Conservation (phyloP, 352 stramenopile genomes). For the Pythium biforme region DNA sequence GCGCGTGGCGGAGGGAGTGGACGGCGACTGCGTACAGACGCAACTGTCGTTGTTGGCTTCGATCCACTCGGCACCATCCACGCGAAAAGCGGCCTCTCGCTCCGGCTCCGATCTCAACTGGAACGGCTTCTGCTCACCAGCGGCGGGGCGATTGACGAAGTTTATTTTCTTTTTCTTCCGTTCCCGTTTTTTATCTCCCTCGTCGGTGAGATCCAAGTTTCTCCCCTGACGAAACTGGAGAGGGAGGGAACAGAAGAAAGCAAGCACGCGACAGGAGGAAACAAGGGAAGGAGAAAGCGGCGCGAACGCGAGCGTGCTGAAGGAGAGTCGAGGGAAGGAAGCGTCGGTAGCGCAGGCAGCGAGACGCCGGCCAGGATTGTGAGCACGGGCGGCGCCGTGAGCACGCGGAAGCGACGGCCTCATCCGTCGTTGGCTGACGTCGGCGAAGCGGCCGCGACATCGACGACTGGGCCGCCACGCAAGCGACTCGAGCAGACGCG, state of each 20-base stretch:
- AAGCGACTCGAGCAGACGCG: neutral
- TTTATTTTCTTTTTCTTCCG: conserved; percentile 9
- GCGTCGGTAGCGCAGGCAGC: neutral
- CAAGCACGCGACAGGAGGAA: neutral
- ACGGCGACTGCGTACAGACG: neutral
- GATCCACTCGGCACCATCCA: neutral
- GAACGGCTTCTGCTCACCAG: neutral
- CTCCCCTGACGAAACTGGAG: neutral
- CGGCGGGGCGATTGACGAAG: conserved; percentile 1
- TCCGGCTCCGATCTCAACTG: neutral
- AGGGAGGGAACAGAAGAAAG: neutral
- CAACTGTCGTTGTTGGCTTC: neutral
- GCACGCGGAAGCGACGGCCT: conserved; percentile 19
- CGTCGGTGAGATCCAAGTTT: neutral
- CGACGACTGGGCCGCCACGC: neutral
- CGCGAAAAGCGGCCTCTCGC: neutral
- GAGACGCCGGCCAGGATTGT: conserved; percentile 17
- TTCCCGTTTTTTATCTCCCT: neutral
- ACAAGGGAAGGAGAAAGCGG: no score
- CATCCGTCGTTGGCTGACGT: conserved; percentile 1
- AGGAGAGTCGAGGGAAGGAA: neutral
- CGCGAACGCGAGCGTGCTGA: no score
- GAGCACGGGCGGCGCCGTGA: conserved; percentile 3
- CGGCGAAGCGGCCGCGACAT: neutral
- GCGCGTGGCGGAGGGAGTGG: no score